Conservation (phyloP, 2,329 filamentous ascomycete genomes). For the Botryotinia narcissicola region DNA sequence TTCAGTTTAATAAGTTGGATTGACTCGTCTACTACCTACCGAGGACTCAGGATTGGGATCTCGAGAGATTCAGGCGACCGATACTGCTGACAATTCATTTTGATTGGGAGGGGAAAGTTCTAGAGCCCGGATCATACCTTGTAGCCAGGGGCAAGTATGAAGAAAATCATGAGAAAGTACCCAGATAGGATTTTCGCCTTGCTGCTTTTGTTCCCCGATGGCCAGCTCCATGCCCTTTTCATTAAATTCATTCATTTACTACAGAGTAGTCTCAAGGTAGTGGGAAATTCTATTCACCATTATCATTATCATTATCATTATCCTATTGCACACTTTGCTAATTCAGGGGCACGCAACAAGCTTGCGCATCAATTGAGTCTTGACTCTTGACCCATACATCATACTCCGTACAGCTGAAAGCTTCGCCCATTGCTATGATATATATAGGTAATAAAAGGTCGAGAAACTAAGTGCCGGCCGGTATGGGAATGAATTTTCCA, state of each 20-base stretch:
- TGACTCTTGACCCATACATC: not conserved
- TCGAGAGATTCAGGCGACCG: not conserved
- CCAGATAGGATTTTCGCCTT: not conserved
- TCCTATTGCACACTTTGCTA: not conserved
- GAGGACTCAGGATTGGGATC: no score
- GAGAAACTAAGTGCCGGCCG: not conserved
- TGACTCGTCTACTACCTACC: not conserved
- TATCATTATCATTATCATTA: no score
- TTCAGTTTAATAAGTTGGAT: constrained; percentile 1
- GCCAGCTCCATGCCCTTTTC: not conserved
- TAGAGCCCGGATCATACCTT: not conserved
- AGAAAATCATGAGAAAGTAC: not conserved
- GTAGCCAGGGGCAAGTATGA: not conserved
- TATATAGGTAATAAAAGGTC: not conserved
- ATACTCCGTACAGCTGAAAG: not conserved
- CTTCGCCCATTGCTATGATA: not conserved
- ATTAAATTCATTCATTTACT: not conserved
- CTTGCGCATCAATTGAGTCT: not conserved
- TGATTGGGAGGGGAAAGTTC: constrained; percentile 15
- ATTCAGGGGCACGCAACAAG: constrained; percentile 5
- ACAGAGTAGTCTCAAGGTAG: no score
- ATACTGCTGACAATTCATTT: not conserved
- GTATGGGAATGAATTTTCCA: not conserved
- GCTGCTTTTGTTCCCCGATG: not conserved
- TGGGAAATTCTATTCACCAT: no score